Conservation (phyloP, 108 stramenopile genomes). For the Seminavis robusta region DNA sequence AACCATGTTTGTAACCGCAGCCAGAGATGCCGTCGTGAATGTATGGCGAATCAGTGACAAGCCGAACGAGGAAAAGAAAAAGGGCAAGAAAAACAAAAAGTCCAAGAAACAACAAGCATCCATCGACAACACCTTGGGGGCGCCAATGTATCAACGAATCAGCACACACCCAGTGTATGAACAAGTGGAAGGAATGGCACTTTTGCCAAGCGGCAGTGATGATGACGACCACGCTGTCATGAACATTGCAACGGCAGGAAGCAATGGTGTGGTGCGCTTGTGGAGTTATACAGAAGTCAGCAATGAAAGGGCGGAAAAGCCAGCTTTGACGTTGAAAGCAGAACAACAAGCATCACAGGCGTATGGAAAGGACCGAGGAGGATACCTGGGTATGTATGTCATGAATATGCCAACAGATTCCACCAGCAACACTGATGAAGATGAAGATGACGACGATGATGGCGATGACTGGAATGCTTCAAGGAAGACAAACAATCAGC, state of each 20-base stretch:
- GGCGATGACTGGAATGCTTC: conserved; percentile 14
- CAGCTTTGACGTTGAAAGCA: conserved; percentile 39
- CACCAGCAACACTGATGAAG: no score
- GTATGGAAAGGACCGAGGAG: conserved; percentile 78
- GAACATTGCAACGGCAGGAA: conserved; percentile 70
- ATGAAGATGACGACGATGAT: no score
- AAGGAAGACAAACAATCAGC: conserved; percentile 21
- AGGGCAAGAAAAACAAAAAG: conserved; percentile 33
- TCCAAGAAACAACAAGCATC: conserved; percentile 2
- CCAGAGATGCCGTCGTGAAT: conserved; percentile 81
- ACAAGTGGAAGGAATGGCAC: conserved; percentile 74
- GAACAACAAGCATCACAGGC: conserved; percentile 49
- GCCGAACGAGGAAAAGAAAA: conserved; percentile 38
- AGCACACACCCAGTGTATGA: conserved; percentile 80
- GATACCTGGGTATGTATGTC: conserved; percentile 46
- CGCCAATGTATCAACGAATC: conserved; percentile 54
- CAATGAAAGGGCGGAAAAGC: conserved; percentile 25
- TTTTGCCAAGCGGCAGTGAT: conserved; percentile 38
- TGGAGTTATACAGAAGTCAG: conserved; percentile 34
- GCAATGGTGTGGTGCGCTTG: conserved; percentile 63
- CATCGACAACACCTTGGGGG: no score
- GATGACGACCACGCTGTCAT: conserved; percentile 33
- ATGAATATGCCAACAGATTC: neutral
- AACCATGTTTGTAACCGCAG: conserved; percentile 65
- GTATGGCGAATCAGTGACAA: conserved; percentile 73